Base-by-base conservation (phyloP, 768 basidiomycete species). In the Kwoniella botswanensis region DNA sequence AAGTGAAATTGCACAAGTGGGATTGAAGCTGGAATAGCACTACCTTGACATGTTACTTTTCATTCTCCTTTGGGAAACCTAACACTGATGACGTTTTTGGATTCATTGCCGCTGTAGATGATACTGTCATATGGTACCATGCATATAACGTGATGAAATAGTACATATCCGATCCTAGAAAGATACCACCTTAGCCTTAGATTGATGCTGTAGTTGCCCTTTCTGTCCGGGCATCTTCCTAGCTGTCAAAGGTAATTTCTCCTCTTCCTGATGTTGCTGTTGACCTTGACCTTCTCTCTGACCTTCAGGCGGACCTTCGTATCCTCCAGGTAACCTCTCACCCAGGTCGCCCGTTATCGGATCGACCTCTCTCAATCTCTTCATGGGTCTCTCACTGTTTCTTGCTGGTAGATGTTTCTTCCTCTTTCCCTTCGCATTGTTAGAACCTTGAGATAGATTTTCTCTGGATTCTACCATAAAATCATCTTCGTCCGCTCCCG, bases 401-500 rank as follows among this genome's bases (percentile, higher is more conserved):
- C 65, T 74, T 21, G 72, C 72, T 21, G 72, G 72, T 35, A 64
- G 54, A 67, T 74, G 72, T 46, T 70, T 70, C 46, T 63, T 68
- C 46, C 68, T 74, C 68, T 74, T 70, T 2, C 63, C 63, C n/a
- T 60, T 57, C 10, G 15, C 35, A 13, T 56, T 15, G 9, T 52
- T 46, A 52, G 13, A 46, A 10, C 29, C 50, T 42, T 54, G 29
- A 43, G 35, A 35, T 10, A 70, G 3, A 1, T 24, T 22, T 3
- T 90, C 89, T 55, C 93, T 88, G 79, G 90, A 90, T 82, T 94
- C 87, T 0, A 86, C 86, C 82, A 94, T 94, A 84, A 95, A 97
- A 81, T 97, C 95, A 79, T 98, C 95, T 82, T 98, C 95, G 80
- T 98, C 95, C 10, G 95, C 91, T 24, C 93, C 93, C 0, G 87